phyloP scores from a whole-genome alignment of 2,329 filamentous ascomycete genomes.

The Curvularia sp. region DNA sequence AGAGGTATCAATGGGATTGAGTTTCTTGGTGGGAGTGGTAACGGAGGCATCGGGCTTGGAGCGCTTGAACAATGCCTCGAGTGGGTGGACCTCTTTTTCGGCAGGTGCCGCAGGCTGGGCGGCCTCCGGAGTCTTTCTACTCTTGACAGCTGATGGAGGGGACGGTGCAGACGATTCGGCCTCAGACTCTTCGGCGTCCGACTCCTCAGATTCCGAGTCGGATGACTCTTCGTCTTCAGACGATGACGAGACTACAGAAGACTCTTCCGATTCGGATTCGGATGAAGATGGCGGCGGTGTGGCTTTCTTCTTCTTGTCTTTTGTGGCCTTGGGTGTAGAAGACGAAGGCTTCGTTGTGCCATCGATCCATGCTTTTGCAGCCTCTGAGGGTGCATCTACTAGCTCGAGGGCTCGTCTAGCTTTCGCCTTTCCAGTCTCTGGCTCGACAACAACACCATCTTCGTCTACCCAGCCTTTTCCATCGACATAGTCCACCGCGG shows the following conservation, averaged over 20 bases:
- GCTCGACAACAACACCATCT: constrained; percentile 76
- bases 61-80: constrained; percentile 91
- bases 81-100: constrained; percentile 70
- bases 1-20: constrained; percentile 58
- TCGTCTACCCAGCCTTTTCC: constrained; percentile 89
- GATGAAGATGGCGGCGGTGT: constrained; percentile 36
- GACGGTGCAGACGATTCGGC: constrained; percentile 24
- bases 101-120: constrained; percentile 25
- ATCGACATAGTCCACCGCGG: constrained; percentile 74
- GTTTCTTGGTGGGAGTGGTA: constrained; percentile 49
- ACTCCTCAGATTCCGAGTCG: constrained; percentile 28
- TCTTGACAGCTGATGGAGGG: constrained; percentile 19
- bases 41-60: constrained; percentile 52
- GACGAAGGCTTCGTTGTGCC: constrained; percentile 27
- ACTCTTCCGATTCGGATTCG: constrained; percentile 38
- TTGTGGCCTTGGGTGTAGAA: constrained; percentile 24
- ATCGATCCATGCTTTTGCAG: constrained; percentile 29
- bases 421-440: constrained; percentile 49
- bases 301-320: constrained; percentile 34
- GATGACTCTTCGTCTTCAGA: constrained; percentile 39
- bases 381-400: constrained; percentile 36
- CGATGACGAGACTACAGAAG: constrained; percentile 48
- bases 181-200: constrained; percentile 24
- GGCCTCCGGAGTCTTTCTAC: constrained; percentile 22
- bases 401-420: constrained; percentile 44